Evolutionary conservation across 129 eudicot species (phyloP).

Genomic region (Lactuca saligna): DNA sequence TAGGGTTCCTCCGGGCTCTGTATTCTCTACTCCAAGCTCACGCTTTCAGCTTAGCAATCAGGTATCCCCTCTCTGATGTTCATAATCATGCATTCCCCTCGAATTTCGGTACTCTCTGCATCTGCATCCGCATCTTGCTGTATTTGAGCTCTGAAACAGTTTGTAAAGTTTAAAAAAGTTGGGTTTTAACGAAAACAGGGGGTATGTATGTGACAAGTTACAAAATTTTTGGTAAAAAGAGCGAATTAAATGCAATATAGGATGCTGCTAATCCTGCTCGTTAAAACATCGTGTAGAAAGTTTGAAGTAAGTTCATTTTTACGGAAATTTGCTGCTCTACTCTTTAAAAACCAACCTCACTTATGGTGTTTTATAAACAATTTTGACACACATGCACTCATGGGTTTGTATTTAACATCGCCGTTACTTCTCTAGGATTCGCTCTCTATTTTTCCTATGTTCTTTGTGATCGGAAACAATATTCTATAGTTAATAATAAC

Average conservation of each 20-base stretch:
- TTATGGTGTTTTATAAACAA: too few species aligned
- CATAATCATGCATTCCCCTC: not conserved
- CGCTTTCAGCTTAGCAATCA: not conserved
- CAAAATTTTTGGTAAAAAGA: not conserved
- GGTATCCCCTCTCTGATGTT: not conserved
- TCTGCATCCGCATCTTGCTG: not conserved
- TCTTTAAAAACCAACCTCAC: not conserved
- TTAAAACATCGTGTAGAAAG: not conserved
- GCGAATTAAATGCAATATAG: not conserved
- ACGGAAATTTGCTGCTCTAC: not conserved
- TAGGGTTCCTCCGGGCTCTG: not conserved
- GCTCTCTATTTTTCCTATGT: not conserved
- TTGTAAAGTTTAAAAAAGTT: not conserved
- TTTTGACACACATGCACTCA: not conserved
- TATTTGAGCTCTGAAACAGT: constrained; percentile 1
- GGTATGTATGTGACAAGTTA: not conserved
- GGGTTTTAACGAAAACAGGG: not conserved
- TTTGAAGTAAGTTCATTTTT: not conserved
- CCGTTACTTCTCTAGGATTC: not conserved
- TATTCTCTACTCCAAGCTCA: not conserved
- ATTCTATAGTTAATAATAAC: constrained; percentile 7
- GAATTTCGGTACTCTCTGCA: not conserved
- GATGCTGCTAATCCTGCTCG: not conserved
- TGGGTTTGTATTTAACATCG: constrained; percentile 5
- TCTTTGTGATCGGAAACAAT: not conserved